A percentile compares a stretch with the other conserved stretches of the same genome.
phyloP scores from a whole-genome alignment of 2,329 filamentous ascomycete genomes.

The Botryotinia globosa region DNA sequence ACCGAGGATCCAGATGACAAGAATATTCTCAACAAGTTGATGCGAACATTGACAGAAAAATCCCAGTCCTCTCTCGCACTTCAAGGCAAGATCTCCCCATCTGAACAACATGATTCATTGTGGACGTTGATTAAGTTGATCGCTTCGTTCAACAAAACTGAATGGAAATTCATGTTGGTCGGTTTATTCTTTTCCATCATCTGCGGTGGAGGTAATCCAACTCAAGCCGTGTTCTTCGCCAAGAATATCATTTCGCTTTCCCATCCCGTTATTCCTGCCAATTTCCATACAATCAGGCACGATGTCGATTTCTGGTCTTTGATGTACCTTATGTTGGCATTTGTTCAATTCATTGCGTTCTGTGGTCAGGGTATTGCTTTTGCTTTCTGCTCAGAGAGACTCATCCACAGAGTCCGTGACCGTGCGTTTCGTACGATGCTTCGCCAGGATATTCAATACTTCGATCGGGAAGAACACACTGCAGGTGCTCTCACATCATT shows the following conservation, averaged over 20 bases:
- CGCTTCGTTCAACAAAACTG: constrained; percentile 71
- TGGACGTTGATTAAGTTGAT: constrained; percentile 78
- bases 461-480: constrained; percentile 85
- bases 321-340: constrained; percentile 84
- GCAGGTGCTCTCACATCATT: constrained; percentile 86
- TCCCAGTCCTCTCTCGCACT: constrained; percentile 71
- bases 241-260: constrained; percentile 78
- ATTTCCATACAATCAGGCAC: constrained; percentile 49
- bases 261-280: constrained; percentile 35
- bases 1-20: constrained; percentile 60
- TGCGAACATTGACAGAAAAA: constrained; percentile 53
- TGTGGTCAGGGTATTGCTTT: constrained; percentile 69
- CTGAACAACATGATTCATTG: constrained; percentile 60
- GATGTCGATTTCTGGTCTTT: constrained; percentile 81
- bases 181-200: constrained; percentile 74
- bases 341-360: constrained; percentile 70
- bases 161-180: constrained; percentile 68
- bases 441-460: constrained; percentile 89
- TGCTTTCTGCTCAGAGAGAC: constrained; percentile 79
- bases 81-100: constrained; percentile 51
- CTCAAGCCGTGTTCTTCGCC: constrained; percentile 77
- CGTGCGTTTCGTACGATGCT: constrained; percentile 82
- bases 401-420: constrained; percentile 80
- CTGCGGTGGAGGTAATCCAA: constrained; percentile 77
- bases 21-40: constrained; percentile 55